These are phyloP conservation scores for Fomitiporia mediterranea DNA, from an alignment of 1,284 basidiomycete species.

Conservation along the genomic window DNA sequence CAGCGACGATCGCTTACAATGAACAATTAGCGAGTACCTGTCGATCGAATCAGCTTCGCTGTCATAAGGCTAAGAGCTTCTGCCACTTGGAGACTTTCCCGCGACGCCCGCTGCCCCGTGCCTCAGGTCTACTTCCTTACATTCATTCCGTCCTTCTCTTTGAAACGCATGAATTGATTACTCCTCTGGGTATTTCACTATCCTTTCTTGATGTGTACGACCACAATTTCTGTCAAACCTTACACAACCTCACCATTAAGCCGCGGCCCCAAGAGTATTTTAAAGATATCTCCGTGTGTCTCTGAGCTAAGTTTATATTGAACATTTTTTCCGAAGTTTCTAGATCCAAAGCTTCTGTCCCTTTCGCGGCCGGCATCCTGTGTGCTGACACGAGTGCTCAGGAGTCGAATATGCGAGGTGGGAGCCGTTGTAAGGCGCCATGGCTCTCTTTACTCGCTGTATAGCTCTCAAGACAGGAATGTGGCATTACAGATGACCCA, in stretches of 20 bases:
- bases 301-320: background rate
- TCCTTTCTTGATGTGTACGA: background rate
- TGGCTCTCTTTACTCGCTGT: too few species aligned
- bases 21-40: background rate
- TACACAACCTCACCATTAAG: background rate
- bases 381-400: too few species aligned
- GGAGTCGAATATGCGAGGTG: too few species aligned
- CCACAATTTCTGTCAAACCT: background rate
- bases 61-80: conserved; percentile 6
- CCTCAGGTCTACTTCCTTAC: background rate
- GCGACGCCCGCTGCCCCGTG: background rate
- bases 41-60: conserved; percentile 2
- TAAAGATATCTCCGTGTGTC: background rate
- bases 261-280: background rate
- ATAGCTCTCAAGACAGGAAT: too few species aligned
- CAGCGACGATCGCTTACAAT: background rate
- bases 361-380: too few species aligned
- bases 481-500: too few species aligned
- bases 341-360: too few species aligned
- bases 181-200: too few species aligned
- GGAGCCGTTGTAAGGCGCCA: too few species aligned
- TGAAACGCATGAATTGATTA: too few species aligned
- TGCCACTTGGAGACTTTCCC: background rate
- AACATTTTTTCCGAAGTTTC: too few species aligned
- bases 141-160: too few species aligned